These are phyloP conservation scores for Ramaria rubella DNA, from an alignment of 768 basidiomycete species.

Conservation along the genomic window DNA sequence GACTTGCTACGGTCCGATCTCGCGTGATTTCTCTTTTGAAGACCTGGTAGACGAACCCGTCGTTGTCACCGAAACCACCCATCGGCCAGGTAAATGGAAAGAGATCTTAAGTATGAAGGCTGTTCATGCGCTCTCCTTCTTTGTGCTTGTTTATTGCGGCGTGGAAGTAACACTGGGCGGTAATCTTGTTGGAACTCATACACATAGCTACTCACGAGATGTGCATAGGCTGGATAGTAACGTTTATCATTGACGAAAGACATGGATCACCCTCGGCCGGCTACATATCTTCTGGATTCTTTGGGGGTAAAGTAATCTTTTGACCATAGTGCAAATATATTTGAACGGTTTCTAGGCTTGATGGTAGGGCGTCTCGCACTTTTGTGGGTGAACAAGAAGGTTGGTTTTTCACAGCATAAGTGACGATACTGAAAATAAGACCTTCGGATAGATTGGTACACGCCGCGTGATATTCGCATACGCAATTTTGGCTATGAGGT, in stretches of 20 bases:
- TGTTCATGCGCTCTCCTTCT: constrained; percentile 59
- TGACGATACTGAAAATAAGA: background rate
- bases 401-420: background rate
- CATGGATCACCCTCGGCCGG: constrained; percentile 42
- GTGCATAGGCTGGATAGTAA: constrained; percentile 47
- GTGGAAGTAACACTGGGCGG: constrained; percentile 53
- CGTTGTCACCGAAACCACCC: background rate
- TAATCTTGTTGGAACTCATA: constrained; percentile 11
- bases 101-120: constrained; percentile 47
- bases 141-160: constrained; percentile 62
- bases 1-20: background rate
- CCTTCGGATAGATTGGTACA: constrained; percentile 28
- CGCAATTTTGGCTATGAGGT: constrained; percentile 20
- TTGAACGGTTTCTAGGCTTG: constrained; percentile 9
- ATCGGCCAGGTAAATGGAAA: constrained; percentile 14
- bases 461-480: constrained; percentile 32
- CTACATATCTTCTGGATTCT: constrained; percentile 46
- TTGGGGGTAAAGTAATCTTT: constrained; percentile 29
- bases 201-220: background rate
- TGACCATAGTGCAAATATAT: background rate
- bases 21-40: background rate
- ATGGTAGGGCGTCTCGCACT: constrained; percentile 12
- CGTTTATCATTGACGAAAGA: constrained; percentile 39
- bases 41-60: background rate
- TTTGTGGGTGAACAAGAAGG: constrained; percentile 12